A percentile compares a stretch with the other conserved stretches of the same genome.
Evolutionary conservation across 1,139 yeast genomes (phyloP).

Genomic region (Yamadazyma conglobata): DNA sequence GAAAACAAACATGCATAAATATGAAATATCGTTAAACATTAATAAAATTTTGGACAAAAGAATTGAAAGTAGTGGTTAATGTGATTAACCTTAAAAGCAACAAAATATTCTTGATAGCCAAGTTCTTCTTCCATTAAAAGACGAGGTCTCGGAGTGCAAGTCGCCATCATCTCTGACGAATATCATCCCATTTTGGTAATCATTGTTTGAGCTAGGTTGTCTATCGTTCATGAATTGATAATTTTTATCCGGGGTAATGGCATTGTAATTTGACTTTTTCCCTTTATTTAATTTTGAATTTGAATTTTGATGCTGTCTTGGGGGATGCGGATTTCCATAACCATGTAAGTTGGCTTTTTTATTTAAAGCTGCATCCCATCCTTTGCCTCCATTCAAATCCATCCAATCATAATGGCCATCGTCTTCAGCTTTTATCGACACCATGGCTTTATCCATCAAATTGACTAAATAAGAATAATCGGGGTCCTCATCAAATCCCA

Average conservation of each 20-base stretch:
- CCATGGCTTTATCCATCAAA: constrained; percentile 43
- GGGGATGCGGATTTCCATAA: constrained; percentile 70
- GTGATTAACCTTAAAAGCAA: constrained; percentile 13
- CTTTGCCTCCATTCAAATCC: constrained; percentile 75
- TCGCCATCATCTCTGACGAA: constrained; percentile 38
- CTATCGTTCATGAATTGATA: constrained; percentile 15
- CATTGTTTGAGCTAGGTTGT: constrained; percentile 9
- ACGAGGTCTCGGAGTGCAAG: constrained; percentile 37
- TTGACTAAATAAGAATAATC: constrained; percentile 54
- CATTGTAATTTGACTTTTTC: constrained; percentile 21
- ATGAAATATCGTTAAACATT: constrained; percentile 1
- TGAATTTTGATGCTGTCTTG: constrained; percentile 21
- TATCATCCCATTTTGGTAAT: constrained; percentile 24
- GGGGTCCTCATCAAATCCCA: constrained; percentile 75
- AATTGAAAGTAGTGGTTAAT: no score
- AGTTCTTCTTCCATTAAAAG: constrained; percentile 30
- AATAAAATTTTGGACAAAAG: not conserved
- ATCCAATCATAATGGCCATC: constrained; percentile 84
- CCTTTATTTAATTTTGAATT: constrained; percentile 14
- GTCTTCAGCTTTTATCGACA: constrained; percentile 29
- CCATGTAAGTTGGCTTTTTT: constrained; percentile 82
- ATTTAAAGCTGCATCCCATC: constrained; percentile 78
- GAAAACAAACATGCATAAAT: no score
- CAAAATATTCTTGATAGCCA: constrained; percentile 16
- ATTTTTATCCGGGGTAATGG: constrained; percentile 23